These are phyloP conservation scores for Anaeromyces robustus DNA, from an alignment of 192 early-diverging fungal species.

Conservation along the genomic window DNA sequence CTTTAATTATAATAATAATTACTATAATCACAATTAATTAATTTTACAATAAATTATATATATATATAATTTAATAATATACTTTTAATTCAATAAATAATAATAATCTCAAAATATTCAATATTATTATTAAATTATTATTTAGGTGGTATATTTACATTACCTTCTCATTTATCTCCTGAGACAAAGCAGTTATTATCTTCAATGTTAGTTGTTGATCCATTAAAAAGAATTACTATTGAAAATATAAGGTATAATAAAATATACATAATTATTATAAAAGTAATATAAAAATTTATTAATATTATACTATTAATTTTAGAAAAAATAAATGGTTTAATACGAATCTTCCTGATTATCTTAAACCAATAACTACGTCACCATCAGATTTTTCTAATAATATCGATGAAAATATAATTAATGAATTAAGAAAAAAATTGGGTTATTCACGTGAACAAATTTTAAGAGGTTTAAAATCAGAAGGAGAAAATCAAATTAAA, in stretches of 20 bases:
- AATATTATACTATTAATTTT: not conserved
- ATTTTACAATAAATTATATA: no score
- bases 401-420: constrained; percentile 65
- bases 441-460: constrained; percentile 51
- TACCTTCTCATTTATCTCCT: constrained; percentile 72
- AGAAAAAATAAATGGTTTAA: constrained; percentile 86
- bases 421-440: constrained; percentile 72
- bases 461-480: constrained; percentile 55
- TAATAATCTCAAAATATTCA: not conserved
- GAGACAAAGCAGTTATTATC: constrained; percentile 67
- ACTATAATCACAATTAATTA: no score
- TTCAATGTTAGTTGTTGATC: constrained; percentile 90
- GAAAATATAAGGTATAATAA: constrained; percentile 40
- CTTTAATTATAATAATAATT: no score
- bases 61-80: not conserved
- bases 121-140: not conserved
- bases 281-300: not conserved
- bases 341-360: constrained; percentile 78
- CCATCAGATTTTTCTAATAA: constrained; percentile 27
- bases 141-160: constrained; percentile 69
- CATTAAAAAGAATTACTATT: constrained; percentile 86
- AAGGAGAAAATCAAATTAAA: constrained; percentile 84
- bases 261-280: not conserved
- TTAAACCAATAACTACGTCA: constrained; percentile 49
- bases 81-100: constrained; percentile 2